A percentile compares a stretch with the other conserved stretches of the same genome.
Evolutionary conservation across 176 grass and related monocot species (phyloP).

Genomic region (Juncus effusus): DNA sequence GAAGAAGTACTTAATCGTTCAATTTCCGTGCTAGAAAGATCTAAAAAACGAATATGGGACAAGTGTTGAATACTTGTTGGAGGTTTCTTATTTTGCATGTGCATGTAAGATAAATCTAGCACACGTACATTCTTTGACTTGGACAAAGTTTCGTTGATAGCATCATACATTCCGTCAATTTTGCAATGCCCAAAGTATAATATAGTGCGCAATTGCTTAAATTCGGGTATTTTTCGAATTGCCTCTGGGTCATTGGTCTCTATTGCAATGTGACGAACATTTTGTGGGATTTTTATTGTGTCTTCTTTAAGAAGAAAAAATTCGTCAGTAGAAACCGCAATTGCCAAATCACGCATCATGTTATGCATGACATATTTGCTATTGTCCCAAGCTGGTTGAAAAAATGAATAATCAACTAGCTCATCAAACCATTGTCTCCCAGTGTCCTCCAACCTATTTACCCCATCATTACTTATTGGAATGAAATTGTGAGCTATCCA

Average conservation of each 20-base stretch:
- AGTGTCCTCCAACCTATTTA: slow-evolving; percentile 33
- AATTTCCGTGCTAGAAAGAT: slow-evolving; percentile 39
- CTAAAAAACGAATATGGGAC: slow-evolving; percentile 45
- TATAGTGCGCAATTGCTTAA: slow-evolving; percentile 38
- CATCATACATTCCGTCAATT: slow-evolving; percentile 18
- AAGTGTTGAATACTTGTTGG: slow-evolving; percentile 29
- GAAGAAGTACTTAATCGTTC: slow-evolving; percentile 31
- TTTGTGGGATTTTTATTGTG: slow-evolving; percentile 11
- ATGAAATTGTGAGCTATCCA: slow-evolving; percentile 59
- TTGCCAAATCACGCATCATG: slow-evolving; percentile 47
- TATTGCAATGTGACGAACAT: slow-evolving; percentile 41
- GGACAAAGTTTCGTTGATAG: slow-evolving; percentile 25
- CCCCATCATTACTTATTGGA: slow-evolving; percentile 1
- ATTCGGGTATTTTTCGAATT: slow-evolving; percentile 18
- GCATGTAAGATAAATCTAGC: slow-evolving; percentile 39
- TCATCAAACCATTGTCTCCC: slow-evolving; percentile 43
- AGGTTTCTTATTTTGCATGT: slow-evolving; percentile 32
- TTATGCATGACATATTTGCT: slow-evolving; percentile 41
- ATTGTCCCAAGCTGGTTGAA: slow-evolving; percentile 25
- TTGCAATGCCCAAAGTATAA: slow-evolving; percentile 28
- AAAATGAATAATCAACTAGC: slow-evolving; percentile 46
- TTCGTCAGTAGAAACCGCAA: slow-evolving; percentile 39
- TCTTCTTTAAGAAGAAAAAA: slow-evolving; percentile 34
- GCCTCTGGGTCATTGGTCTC: slow-evolving; percentile 24
- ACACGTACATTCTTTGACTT: slow-evolving; percentile 35